Conservation (phyloP, 176 grass and related monocot genomes). For the Alloteropsis semialata region DNA sequence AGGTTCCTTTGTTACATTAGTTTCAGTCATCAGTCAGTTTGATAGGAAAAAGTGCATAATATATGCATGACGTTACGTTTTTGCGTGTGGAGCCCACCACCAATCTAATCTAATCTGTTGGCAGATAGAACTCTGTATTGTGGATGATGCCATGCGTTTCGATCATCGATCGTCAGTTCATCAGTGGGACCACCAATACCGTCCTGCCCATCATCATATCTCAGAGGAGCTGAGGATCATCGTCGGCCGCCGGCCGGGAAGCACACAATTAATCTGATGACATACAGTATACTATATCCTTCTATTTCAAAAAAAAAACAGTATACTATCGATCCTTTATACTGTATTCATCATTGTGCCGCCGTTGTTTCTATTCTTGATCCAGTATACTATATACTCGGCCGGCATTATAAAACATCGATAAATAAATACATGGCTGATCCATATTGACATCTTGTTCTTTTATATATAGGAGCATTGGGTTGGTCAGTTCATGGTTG, state of each 20-base stretch:
- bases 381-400: not conserved
- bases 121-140: not conserved
- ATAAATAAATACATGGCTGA: not conserved
- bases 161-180: not conserved
- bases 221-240: constrained; percentile 13
- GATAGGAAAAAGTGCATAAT: not conserved
- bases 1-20: no score
- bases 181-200: constrained; percentile 11
- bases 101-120: not conserved
- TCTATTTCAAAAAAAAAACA: no score
- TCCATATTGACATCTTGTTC: not conserved
- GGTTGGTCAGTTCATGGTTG: not conserved
- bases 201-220: no score
- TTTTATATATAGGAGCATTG: no score
- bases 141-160: not conserved
- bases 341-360: not conserved
- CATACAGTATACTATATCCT: no score
- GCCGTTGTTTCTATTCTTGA: not conserved
- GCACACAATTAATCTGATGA: not conserved
- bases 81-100: constrained; percentile 6
- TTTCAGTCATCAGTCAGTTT: not conserved
- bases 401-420: constrained; percentile 5
- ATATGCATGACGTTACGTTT: not conserved
- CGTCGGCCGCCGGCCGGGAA: no score
- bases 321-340: no score